Percentiles rank a stretch among this genome's conserved stretches.
These are phyloP conservation scores for Zygoascus sp. DNA, from an alignment of 1,139 yeast genomes.

Conservation along the genomic window DNA sequence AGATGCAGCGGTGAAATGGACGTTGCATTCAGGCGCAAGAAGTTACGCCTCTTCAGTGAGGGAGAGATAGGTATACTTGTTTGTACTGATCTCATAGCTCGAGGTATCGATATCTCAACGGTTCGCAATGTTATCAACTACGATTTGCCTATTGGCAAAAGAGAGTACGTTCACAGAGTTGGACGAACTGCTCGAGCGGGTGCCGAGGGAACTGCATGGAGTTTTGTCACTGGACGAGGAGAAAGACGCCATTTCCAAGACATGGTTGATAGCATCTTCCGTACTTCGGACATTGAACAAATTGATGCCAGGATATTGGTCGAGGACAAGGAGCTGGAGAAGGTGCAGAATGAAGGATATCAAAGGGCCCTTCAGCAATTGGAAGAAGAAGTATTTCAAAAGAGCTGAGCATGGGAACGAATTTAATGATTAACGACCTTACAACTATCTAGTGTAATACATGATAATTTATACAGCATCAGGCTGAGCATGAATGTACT, in stretches of 20 bases:
- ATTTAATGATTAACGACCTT: conserved; percentile 1
- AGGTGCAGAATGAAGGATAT: conserved; percentile 35
- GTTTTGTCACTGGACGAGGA: conserved; percentile 66
- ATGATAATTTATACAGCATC: conserved; percentile 39
- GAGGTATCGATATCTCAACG: conserved; percentile 81
- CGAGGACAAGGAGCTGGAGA: conserved; percentile 16
- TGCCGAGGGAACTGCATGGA: conserved; percentile 67
- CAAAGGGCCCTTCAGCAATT: conserved; percentile 42
- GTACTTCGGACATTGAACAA: conserved; percentile 19
- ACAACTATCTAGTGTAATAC: conserved; percentile 1
- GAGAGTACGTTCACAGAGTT: conserved; percentile 91
- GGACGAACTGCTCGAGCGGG: conserved; percentile 97
- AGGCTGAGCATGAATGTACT: conserved; percentile 68
- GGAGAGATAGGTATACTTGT: conserved; percentile 55
- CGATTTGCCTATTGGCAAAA: conserved; percentile 81
- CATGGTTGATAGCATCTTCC: conserved; percentile 29
- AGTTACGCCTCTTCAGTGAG: conserved; percentile 52
- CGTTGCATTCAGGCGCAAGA: conserved; percentile 31
- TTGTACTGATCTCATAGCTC: conserved; percentile 88
- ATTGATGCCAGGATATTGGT: conserved; percentile 15
- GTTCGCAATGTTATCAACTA: conserved; percentile 80
- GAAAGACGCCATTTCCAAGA: conserved; percentile 62
- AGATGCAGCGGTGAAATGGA: conserved; percentile 39
- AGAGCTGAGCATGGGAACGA: neutral
- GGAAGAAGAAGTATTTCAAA: conserved; percentile 39